phyloP scores from a whole-genome alignment of 1,284 basidiomycete genomes.

The Fistulinella cinereoalba region DNA sequence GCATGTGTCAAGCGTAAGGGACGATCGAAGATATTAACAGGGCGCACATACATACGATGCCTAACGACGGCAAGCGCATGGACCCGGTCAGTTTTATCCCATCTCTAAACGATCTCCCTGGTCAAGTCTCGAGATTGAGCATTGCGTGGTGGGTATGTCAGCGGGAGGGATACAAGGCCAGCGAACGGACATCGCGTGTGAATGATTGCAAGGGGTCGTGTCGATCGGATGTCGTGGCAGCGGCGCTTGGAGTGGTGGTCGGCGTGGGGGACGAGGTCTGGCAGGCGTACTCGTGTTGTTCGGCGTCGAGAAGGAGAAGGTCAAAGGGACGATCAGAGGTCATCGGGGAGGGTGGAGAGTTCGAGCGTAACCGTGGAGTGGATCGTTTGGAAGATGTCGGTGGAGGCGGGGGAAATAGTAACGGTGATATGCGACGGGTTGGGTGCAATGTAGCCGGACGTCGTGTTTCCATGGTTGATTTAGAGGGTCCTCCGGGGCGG shows the following conservation, averaged over 20 bases:
- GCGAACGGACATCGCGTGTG: no score
- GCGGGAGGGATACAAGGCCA: no score
- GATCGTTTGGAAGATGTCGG: not conserved
- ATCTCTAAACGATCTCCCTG: no score
- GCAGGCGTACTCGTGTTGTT: constrained; percentile 31
- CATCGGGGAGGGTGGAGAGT: constrained; percentile 2
- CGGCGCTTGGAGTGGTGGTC: constrained; percentile 1
- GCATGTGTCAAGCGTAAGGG: no score
- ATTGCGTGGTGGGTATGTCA: no score
- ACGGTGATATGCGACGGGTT: not conserved
- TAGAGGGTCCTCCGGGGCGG: not conserved
- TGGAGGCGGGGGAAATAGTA: not conserved
- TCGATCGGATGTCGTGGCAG: not conserved
- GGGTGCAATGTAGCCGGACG: no score
- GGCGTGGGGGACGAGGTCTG: constrained; percentile 14
- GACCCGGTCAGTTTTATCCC: no score
- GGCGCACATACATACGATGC: no score
- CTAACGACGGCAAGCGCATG: no score
- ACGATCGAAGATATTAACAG: no score
- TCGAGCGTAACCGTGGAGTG: constrained; percentile 1
- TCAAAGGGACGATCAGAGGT: constrained; percentile 21
- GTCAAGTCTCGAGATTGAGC: no score
- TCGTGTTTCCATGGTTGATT: not conserved
- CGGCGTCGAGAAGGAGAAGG: constrained; percentile 23
- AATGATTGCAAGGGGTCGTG: no score